Base-by-base conservation (phyloP, 768 basidiomycete species). In the Suillus fuscotomentosus region DNA sequence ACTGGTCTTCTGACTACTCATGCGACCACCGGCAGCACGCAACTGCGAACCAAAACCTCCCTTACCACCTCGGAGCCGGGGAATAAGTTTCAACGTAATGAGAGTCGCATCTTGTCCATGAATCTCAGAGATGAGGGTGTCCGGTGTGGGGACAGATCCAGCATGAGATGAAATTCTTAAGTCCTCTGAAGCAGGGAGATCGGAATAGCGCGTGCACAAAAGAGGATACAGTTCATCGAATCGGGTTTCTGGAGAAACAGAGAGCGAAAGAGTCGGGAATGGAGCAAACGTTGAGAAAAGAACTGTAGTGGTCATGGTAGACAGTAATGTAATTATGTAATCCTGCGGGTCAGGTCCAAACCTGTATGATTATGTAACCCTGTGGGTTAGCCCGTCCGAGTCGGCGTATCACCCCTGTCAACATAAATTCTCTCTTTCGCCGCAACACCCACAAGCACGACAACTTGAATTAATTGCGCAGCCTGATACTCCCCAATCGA, bases 21-120 rank as follows among this genome's bases (percentile, higher is more conserved):
- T 99, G 39, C 97, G 86, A 14, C 97, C 97, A 68, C 97, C 97
- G 15, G 97, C 97, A 0, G 97, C 97, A 75, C 97, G 86, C 68
- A 99, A 82, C 80, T 98, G 95, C 20, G 91, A 93, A 4, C 97
- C 97, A 72, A 99, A 99, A 41, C 97, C 97, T 75, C 97, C 97
- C 78, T 99, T 99, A 22, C 97, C 97, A 57, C 97, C 97, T 3
- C 83, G 81, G 8, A 98, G 73, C 31, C 89, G 81, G 0, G 94
- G 90, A 1, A 84, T 79, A n/a, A 97, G 81, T 0, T 93, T 84
- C 1, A 98, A 80, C 2, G 84, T 81, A n/a, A 94, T 79, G 34
- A 91, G 76, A 45, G 72, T 67, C 5, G 73, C 72, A 17, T 72
- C 70, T 38, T 72, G 70, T 22, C 63, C 70, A 69, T 75, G 69